Evolutionary conservation across 2,329 filamentous ascomycete genomes (phyloP).

Genomic region (Fusarium keratoplasticum): DNA sequence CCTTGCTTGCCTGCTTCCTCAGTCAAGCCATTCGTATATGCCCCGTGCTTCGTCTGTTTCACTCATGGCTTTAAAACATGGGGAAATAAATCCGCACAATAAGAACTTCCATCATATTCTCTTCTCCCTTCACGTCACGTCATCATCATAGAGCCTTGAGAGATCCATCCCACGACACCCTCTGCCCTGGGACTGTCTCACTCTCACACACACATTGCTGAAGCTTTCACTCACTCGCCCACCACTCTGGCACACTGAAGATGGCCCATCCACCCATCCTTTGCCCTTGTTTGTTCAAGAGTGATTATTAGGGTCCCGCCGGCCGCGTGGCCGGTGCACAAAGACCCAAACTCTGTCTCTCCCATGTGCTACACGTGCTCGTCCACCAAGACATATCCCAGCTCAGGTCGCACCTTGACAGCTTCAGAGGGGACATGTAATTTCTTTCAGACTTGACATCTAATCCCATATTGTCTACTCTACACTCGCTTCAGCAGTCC

Average conservation of each 20-base stretch:
- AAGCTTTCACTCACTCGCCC: neutral
- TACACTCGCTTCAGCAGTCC: neutral
- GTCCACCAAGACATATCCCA: slow-evolving; percentile 1
- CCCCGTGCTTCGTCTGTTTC: neutral
- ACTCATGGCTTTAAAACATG: neutral
- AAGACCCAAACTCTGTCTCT: slow-evolving; percentile 4
- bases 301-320: neutral
- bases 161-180: slow-evolving; percentile 15
- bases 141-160: neutral
- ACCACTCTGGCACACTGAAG: neutral
- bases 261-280: neutral
- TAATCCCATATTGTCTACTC: neutral
- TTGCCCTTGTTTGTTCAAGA: neutral
- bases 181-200: slow-evolving; percentile 26
- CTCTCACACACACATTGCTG: neutral
- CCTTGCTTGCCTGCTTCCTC: neutral
- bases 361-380: neutral
- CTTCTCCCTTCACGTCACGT: neutral
- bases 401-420: slow-evolving; percentile 1
- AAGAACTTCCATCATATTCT: slow-evolving; percentile 12
- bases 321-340: slow-evolving; percentile 20
- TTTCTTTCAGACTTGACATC: neutral
- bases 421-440: neutral
- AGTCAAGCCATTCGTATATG: neutral
- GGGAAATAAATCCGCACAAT: neutral